These are phyloP conservation scores for Fusarium luffae DNA, from an alignment of 2,329 filamentous ascomycete species.

Conservation along the genomic window DNA sequence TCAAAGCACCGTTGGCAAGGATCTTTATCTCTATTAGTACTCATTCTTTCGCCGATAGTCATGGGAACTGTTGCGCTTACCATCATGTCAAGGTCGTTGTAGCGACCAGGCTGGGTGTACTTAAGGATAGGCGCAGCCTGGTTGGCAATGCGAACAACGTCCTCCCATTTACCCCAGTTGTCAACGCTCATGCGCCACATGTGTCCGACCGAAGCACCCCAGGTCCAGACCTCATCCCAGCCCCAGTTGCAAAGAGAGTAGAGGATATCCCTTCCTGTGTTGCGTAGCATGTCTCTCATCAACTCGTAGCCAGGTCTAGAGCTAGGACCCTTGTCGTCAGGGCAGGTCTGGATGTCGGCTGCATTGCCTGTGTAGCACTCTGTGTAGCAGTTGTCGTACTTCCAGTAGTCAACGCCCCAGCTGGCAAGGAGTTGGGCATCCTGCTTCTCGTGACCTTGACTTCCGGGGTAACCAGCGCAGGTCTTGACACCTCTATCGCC, in stretches of 20 bases:
- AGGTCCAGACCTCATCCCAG: conserved; percentile 27
- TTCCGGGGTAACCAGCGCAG: conserved; percentile 23
- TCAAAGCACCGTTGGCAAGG: conserved; percentile 21
- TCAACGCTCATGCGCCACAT: conserved; percentile 27
- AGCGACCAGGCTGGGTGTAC: conserved; percentile 19
- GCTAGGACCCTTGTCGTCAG: conserved; percentile 2
- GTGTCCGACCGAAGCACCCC: conserved; percentile 25
- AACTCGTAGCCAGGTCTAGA: conserved; percentile 19
- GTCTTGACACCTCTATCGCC: conserved; percentile 17
- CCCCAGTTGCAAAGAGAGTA: conserved; percentile 31
- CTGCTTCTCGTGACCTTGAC: conserved; percentile 21
- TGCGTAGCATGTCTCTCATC: conserved; percentile 15
- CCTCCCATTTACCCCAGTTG: conserved; percentile 24
- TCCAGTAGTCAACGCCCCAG: conserved; percentile 29
- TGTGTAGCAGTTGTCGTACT: conserved; percentile 30
- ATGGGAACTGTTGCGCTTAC: not conserved
- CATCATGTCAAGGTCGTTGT: conserved; percentile 30
- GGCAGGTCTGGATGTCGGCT: conserved; percentile 19
- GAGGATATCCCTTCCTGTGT: conserved; percentile 23
- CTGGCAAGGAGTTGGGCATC: conserved; percentile 21
- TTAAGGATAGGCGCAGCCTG: conserved; percentile 23
- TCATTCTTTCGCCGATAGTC: accelerated
- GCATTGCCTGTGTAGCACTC: conserved; percentile 13
- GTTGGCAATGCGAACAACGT: conserved; percentile 25
- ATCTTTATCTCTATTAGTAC: conserved; percentile 1